These are phyloP conservation scores for Biscogniauxia mediterranea DNA, from an alignment of 2,329 filamentous ascomycete species.

Conservation along the genomic window DNA sequence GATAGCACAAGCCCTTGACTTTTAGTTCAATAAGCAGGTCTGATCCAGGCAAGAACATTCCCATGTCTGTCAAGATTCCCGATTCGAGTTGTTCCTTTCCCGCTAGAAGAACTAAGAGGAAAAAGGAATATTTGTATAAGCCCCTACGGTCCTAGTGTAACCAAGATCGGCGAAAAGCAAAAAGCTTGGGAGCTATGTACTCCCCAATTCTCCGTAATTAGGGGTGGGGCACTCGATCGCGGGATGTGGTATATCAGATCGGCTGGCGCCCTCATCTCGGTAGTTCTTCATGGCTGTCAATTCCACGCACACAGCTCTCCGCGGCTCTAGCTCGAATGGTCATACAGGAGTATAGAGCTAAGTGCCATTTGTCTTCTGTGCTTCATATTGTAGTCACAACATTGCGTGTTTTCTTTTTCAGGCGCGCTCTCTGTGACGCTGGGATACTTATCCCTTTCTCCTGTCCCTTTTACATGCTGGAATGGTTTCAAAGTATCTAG, in stretches of 20 bases:
- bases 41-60: not conserved
- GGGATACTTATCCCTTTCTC: not conserved
- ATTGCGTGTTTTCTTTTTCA: not conserved
- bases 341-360: not conserved
- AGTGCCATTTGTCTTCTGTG: not conserved
- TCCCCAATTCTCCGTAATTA: not conserved
- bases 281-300: not conserved
- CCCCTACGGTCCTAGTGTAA: not conserved
- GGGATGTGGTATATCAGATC: not conserved
- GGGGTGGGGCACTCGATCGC: not conserved
- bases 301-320: not conserved
- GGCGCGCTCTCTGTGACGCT: not conserved
- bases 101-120: not conserved
- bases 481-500: slow-evolving; percentile 3
- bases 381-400: not conserved
- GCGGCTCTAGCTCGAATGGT: not conserved
- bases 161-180: not conserved
- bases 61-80: not conserved
- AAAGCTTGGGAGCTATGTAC: not conserved
- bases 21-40: not conserved
- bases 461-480: not conserved
- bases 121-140: not conserved
- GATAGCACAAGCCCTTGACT: not conserved
- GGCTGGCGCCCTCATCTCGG: not conserved
- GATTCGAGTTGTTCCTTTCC: no score